A percentile compares a stretch with the other conserved stretches of the same genome.
phyloP scores from a whole-genome alignment of 495 filamentous ascomycete genomes.

The Chlorociboria aeruginascens region DNA sequence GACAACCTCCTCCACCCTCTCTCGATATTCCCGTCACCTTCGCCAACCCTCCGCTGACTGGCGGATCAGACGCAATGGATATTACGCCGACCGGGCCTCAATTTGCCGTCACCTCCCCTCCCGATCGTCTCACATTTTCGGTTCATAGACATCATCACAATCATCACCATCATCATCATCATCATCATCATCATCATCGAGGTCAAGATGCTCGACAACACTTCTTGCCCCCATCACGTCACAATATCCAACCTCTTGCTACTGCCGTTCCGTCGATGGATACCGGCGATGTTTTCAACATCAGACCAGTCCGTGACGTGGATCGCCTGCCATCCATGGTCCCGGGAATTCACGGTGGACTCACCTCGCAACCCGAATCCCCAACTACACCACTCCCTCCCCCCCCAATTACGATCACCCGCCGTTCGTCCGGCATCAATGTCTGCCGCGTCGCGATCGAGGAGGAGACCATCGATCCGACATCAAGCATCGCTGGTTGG shows the following conservation, averaged over 20 bases:
- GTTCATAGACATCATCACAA: constrained; percentile 39
- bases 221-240: constrained; percentile 37
- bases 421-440: constrained; percentile 40
- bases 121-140: constrained; percentile 57
- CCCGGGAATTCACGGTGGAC: constrained; percentile 54
- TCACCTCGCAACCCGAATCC: constrained; percentile 82
- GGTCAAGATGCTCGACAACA: constrained; percentile 48
- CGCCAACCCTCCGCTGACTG: constrained; percentile 9
- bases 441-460: constrained; percentile 30
- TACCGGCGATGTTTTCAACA: constrained; percentile 56
- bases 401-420: constrained; percentile 31
- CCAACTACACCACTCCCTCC: constrained; percentile 82
- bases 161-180: constrained; percentile 44
- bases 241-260: constrained; percentile 52
- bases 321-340: constrained; percentile 83
- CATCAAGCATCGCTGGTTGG: constrained; percentile 79
- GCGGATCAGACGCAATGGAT: constrained; percentile 24
- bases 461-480: constrained; percentile 63
- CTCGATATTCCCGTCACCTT: constrained; percentile 55
- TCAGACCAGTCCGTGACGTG: constrained; percentile 71
- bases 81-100: constrained; percentile 51
- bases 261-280: constrained; percentile 65
- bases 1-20: constrained; percentile 57
- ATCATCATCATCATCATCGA: constrained; percentile 46
- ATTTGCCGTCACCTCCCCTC: constrained; percentile 59